A percentile compares a stretch with the other conserved stretches of the same genome.
Conservation (phyloP, 2,329 filamentous ascomycete genomes). For the Tolypocladium ovalisporum region DNA sequence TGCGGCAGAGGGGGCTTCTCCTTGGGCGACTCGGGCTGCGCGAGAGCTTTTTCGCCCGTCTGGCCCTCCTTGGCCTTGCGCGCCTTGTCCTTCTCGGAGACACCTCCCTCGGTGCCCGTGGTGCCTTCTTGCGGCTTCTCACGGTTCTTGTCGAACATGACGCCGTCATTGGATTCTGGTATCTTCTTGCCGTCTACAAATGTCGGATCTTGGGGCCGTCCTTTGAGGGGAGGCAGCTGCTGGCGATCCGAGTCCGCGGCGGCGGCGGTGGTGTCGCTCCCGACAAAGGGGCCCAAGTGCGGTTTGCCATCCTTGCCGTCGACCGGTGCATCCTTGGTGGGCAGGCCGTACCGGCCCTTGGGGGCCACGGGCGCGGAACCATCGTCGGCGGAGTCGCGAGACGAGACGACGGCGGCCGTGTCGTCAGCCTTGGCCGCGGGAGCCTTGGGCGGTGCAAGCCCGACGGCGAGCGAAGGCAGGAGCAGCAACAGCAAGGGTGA, state of each 20-base stretch:
- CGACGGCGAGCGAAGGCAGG: slow-evolving; percentile 41
- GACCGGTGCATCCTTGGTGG: slow-evolving; percentile 70
- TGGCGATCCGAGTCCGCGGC: slow-evolving; percentile 22
- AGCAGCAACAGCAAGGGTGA: slow-evolving; percentile 50
- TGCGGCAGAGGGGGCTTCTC: slow-evolving; percentile 74
- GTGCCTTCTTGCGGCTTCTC: slow-evolving; percentile 71
- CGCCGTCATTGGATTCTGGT: slow-evolving; percentile 60
- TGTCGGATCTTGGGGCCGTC: slow-evolving; percentile 39
- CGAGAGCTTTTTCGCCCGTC: slow-evolving; percentile 55
- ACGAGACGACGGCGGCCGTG: slow-evolving; percentile 10
- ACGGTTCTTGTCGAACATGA: slow-evolving; percentile 84
- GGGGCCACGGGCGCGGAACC: slow-evolving; percentile 12
- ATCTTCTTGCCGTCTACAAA: slow-evolving; percentile 50
- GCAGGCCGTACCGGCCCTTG: slow-evolving; percentile 24
- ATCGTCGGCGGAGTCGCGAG: slow-evolving; percentile 15
- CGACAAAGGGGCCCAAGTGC: slow-evolving; percentile 73
- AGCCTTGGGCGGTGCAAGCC: slow-evolving; percentile 24
- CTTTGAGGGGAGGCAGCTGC: slow-evolving; percentile 33
- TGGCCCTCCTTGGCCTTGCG: slow-evolving; percentile 56
- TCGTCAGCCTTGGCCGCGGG: slow-evolving; percentile 9
- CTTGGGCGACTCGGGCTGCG: slow-evolving; percentile 74
- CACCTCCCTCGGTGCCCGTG: slow-evolving; percentile 78
- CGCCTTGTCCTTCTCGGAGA: slow-evolving; percentile 76
- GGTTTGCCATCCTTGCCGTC: slow-evolving; percentile 92
- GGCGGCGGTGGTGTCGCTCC: slow-evolving; percentile 30